These are phyloP conservation scores for Lentinus brumalis DNA, from an alignment of 768 basidiomycete genomes.

Conservation along the genomic window DNA sequence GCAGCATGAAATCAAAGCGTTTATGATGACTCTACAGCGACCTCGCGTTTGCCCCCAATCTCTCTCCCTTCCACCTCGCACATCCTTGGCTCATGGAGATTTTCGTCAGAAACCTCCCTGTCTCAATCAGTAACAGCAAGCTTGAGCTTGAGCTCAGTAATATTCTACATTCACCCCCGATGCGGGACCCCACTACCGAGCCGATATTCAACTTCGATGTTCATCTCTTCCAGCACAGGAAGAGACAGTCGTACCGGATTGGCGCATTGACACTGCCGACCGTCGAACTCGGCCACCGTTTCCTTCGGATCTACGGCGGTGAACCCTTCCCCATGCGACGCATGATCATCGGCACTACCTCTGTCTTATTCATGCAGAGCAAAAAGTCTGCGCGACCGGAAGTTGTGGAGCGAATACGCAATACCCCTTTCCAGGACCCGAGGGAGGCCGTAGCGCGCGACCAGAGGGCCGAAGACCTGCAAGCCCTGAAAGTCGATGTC, in stretches of 20 bases:
- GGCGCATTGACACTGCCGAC: conserved; percentile 53
- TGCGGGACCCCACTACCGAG: conserved; percentile 28
- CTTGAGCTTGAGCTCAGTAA: conserved; percentile 38
- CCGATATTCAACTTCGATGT: conserved; percentile 58
- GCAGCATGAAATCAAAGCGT: too few species aligned
- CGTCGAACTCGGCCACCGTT: conserved; percentile 38
- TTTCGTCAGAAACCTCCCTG: conserved; percentile 32
- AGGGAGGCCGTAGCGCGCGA: conserved; percentile 36
- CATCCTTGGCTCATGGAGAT: conserved; percentile 31
- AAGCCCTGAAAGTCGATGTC: conserved; percentile 33
- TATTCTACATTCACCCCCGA: conserved; percentile 48
- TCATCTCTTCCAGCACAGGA: conserved; percentile 43
- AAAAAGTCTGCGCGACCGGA: conserved; percentile 17
- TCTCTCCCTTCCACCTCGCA: background rate
- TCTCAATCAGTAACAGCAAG: conserved; percentile 10
- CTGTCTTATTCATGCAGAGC: conserved; percentile 31
- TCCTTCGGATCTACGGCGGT: conserved; percentile 45
- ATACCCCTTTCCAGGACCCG: conserved; percentile 46
- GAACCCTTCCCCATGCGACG: conserved; percentile 11
- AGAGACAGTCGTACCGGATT: background rate
- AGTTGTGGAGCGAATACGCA: conserved; percentile 38
- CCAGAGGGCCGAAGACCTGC: conserved; percentile 33
- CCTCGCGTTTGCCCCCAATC: too few species aligned
- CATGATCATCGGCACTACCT: conserved; percentile 36
- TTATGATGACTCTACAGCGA: too few species aligned